Evolutionary conservation across 1,284 basidiomycete species (phyloP), one percentile per base, ranked within the genome.

Genomic region (Sparassis latifolia): DNA sequence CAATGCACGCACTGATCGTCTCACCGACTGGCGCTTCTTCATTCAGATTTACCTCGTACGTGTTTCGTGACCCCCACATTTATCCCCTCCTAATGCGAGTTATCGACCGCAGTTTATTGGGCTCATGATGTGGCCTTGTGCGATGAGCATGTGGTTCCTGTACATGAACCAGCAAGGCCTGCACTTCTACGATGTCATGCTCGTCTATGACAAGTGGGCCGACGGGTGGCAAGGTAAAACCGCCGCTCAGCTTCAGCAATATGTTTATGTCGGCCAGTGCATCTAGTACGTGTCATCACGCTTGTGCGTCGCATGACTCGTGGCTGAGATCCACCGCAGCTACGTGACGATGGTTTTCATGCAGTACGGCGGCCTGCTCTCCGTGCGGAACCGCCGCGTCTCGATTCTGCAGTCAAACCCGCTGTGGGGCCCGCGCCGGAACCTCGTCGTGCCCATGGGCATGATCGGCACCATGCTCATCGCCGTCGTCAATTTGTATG

Each of bases 41-140:
- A 54, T 76, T 5, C 86, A 89, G 35, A 82, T 83, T 1, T 89
- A 88, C 63, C 67, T 77, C 4, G 83, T 85, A 64, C 62, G 85
- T 27, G 78, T 28, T 75, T 83, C 60, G 71, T 70, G 27, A 54
- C 77, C 10, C 73, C 71, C 78, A 32, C 10, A 35, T 28, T 38
- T 47, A 1, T 71, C 41, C 49, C 35, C n/a, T 12, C 29, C 10
- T 41, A 4, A 20, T 20, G 20, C 20, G 20, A 20, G 20, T 20
- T 20, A 20, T 20, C 20, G 30, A 29, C 33, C 50, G 49, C 43
- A 74, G 72, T 73, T 75, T 59, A 67, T 71, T 2, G 72, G 72
- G 2, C 61, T 75, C 28, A 73, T 74, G 73, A 67, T 69, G 58
- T 74, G 72, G 72, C 73, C 73, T 69, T 67, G 64, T 66, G 57